Evolutionary conservation across 495 filamentous ascomycete species (phyloP).

Genomic region (Podospora comata): DNA sequence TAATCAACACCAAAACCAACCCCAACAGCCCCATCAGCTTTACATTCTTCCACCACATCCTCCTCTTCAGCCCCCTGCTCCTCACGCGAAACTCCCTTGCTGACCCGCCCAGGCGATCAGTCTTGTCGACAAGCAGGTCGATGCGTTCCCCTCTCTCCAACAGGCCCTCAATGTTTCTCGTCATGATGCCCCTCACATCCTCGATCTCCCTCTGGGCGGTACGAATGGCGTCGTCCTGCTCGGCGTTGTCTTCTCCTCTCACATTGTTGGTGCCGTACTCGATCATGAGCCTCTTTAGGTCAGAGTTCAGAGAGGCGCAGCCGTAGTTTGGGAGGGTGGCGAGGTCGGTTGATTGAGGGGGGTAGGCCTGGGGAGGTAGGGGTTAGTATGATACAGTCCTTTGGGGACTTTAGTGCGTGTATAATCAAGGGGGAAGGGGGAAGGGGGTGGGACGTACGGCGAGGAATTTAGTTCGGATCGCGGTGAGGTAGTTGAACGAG

Average conservation of each 20-base stretch:
- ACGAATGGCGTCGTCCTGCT: conserved; percentile 54
- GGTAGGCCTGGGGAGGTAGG: conserved; percentile 42
- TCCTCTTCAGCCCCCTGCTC: conserved; percentile 75
- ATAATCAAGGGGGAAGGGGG: no score
- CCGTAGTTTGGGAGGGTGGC: conserved; percentile 80
- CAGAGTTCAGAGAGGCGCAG: conserved; percentile 76
- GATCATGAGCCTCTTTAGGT: conserved; percentile 74
- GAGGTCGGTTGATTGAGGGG: conserved; percentile 65
- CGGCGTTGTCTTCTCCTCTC: conserved; percentile 60
- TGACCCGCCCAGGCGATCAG: conserved; percentile 79
- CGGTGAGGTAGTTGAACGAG: conserved; percentile 87
- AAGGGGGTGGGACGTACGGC: conserved; percentile 31
- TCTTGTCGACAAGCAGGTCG: conserved; percentile 95
- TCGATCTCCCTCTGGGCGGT: conserved; percentile 88
- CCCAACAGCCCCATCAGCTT: conserved; percentile 84
- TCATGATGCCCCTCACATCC: conserved; percentile 93
- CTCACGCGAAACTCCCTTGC: conserved; percentile 87
- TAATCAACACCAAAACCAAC: conserved; percentile 77
- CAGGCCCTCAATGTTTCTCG: conserved; percentile 94
- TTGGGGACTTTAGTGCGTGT: no score
- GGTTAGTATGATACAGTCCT: no score
- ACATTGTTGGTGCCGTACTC: conserved; percentile 75
- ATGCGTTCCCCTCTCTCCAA: conserved; percentile 93
- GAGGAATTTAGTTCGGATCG: conserved; percentile 86
- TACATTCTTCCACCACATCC: conserved; percentile 99